Base-by-base conservation (phyloP, 345 rosid genomes). In the Eucalyptus fibrosa region DNA sequence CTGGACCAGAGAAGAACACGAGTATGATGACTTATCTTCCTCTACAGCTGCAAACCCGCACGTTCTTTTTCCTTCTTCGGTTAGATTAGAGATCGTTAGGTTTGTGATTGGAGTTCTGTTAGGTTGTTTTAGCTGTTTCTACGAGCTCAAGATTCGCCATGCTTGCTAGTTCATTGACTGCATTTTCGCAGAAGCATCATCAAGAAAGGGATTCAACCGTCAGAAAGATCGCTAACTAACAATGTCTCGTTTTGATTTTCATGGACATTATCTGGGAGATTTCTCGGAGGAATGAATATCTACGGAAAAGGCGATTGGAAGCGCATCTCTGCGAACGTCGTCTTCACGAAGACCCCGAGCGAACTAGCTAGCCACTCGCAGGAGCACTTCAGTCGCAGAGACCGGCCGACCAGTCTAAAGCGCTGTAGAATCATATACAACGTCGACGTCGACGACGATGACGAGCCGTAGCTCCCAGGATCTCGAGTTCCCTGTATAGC, bases 281-380 rank as follows among this genome's bases (percentile, higher is more conserved):
- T 90, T 83, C 59, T 67, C n/a, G 2, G 56, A 50, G 90, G 90
- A 37, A 45, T 90, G 28, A 18, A 72, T 32, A 80, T 26, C 9
- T 72, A 88, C 37, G 90, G 90, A 9, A 56, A 53, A 59, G 90
- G 91, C 12, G 62, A 86, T n/a, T 90, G 91, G 91, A 88, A 50
- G 34, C 87, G 23, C 59, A 88, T 90, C 69, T 90, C 90, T 10
- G 56, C 30, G 87, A 45, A 80, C 56, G 50, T 53, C 24, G 45
- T 90, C 16, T 7, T 56, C 55, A 86, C 60, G 4, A 86, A 88
- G 60, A 86, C 80, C 32, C 87, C 90, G 26, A 42, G 30, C 15
- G 89, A 90, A 86, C 88, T 90, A n/a, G 90, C 90, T 19, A 51
- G 88, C 86, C 90, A 90, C 80, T 90, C 91, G 23, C 82, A 53